Percentiles rank a stretch among this genome's conserved stretches.
phyloP scores from a whole-genome alignment of 495 filamentous ascomycete species.

The Aspergillus nidulans region DNA sequence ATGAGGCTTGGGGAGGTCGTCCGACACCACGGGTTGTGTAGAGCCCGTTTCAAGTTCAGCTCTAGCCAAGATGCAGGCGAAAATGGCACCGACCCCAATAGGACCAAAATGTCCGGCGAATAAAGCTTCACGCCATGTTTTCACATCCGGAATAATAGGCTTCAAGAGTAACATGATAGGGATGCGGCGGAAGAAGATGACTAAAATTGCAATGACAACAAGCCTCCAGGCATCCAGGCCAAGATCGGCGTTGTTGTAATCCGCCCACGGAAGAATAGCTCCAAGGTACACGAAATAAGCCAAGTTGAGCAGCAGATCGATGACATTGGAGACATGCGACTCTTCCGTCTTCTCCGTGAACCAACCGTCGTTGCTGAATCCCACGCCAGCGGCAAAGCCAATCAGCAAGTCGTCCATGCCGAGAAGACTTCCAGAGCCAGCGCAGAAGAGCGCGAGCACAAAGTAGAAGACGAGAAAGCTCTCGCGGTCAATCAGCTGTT shows the following conservation, averaged over 20 bases:
- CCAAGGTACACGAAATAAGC: conserved; percentile 98
- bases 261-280: conserved; percentile 91
- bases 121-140: conserved; percentile 96
- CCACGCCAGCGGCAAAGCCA: conserved; percentile 90
- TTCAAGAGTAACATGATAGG: conserved; percentile 93
- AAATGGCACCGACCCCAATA: conserved; percentile 96
- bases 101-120: conserved; percentile 99
- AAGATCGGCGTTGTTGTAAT: conserved; percentile 67
- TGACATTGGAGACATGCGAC: conserved; percentile 98
- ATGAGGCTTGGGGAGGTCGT: conserved; percentile 49
- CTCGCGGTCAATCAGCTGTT: conserved; percentile 87
- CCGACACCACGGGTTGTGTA: conserved; percentile 67
- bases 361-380: conserved; percentile 99
- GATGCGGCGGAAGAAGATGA: conserved; percentile 94
- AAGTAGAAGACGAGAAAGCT: conserved; percentile 99
- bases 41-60: conserved; percentile 75
- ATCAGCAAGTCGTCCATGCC: conserved; percentile 96
- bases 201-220: conserved; percentile 81
- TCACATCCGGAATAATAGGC: conserved; percentile 92
- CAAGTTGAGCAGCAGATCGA: conserved; percentile 94
- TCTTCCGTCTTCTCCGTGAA: conserved; percentile 98
- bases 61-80: conserved; percentile 85
- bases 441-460: conserved; percentile 91
- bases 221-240: conserved; percentile 83
- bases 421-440: conserved; percentile 86